Percentiles rank a stretch among this genome's conserved stretches.
Conservation (phyloP, 2,329 filamentous ascomycete genomes). For the Botrytis galanthina region DNA sequence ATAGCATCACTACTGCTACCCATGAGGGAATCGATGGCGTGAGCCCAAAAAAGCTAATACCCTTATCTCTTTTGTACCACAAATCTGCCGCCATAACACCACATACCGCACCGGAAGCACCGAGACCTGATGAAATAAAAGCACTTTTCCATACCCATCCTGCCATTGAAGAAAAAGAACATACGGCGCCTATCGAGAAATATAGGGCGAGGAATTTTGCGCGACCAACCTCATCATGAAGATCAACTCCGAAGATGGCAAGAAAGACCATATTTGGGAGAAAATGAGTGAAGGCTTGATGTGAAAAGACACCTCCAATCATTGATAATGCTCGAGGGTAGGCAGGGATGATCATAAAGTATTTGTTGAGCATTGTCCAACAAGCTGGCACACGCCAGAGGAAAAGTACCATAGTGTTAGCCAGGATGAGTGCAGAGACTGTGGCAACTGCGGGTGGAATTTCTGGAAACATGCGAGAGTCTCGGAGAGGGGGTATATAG, state of each 20-base stretch:
- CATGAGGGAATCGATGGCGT: conserved; percentile 58
- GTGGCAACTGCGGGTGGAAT: conserved; percentile 63
- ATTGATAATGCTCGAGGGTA: conserved; percentile 61
- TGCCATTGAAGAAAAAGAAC: conserved; percentile 57
- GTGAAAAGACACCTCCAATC: conserved; percentile 66
- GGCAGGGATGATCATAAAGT: conserved; percentile 63
- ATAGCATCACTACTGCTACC: conserved; percentile 51
- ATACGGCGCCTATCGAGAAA: conserved; percentile 55
- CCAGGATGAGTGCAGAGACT: conserved; percentile 57
- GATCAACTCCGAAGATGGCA: conserved; percentile 62
- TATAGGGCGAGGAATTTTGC: conserved; percentile 69
- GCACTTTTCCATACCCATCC: conserved; percentile 42
- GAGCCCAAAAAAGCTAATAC: conserved; percentile 54
- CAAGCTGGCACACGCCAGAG: conserved; percentile 63
- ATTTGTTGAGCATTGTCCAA: conserved; percentile 66
- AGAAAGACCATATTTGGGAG: conserved; percentile 63
- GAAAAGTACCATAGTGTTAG: conserved; percentile 56
- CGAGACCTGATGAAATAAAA: conserved; percentile 53
- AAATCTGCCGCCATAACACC: conserved; percentile 62
- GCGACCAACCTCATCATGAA: conserved; percentile 70
- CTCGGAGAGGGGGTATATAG: conserved; percentile 52
- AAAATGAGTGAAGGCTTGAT: conserved; percentile 61
- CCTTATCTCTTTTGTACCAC: conserved; percentile 55
- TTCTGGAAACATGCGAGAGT: conserved; percentile 56
- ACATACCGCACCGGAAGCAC: conserved; percentile 64